Evolutionary conservation across 2,329 filamentous ascomycete species (phyloP), one percentile per base, ranked within the genome.

Genomic region (Paracoccidioides lutzii): DNA sequence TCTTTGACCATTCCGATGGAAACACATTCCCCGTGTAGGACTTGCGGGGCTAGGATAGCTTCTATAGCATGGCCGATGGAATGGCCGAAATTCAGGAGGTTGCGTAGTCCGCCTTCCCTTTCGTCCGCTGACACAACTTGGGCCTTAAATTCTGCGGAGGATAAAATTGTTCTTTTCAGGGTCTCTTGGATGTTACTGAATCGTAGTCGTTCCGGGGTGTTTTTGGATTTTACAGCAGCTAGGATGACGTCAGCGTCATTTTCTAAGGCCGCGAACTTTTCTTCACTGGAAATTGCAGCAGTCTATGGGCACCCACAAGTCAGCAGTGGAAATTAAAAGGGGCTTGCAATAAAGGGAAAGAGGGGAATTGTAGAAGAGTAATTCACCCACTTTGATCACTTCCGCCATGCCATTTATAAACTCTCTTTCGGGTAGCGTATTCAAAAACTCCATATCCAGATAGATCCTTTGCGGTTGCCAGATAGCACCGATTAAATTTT

Each of bases 371-470:
- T 22, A 2, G 38, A 14, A 12, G 38, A 52, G 22, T 14, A 37
- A n/a, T 9, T 12, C 14, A 54, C 64, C 55, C 62, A 74, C 73
- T 70, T 96, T 96, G 69, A 96, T 81, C 35, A 98, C 91, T 75
- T 98, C 93, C 32, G 91, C 93, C 91, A 98, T 96, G 59, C 93
- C 93, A 69, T 98, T 98, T 72, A 96, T 90, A 67, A 98, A 91
- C 72, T 98, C 91, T 62, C 93, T 81, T 61, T 85, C 84, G 0
- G 91, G 90, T 22, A 98, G 77, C 0, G 90, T 95, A 68, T 95
- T 88, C 55, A 98, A 78, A 67, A 98, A 97, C 55, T 84, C 80
- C 59, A 97, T 77, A 70, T 98, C 93, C 64, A 98, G 90, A 72
- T 95, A 98, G 61, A 97, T 90, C 60, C 89, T 84, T 65, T 86